Base-by-base conservation (phyloP, 2,329 filamentous ascomycete species). In the Sporothrix humicola region DNA sequence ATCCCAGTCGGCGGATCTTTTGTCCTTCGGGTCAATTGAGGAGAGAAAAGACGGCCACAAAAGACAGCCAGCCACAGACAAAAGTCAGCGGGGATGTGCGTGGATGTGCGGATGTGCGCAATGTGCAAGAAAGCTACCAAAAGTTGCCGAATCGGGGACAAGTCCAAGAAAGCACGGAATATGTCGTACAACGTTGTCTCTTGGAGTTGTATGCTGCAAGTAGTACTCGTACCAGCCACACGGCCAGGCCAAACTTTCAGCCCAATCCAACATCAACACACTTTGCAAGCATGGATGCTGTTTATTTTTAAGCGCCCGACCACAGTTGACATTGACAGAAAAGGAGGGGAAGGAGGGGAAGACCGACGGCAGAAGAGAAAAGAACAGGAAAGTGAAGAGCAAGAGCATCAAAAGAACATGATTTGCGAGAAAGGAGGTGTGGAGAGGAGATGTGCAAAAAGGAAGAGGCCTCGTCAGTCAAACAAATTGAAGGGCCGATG, bases 221-320 rank as follows among this genome's bases (percentile, higher is more conserved):
- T 52, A 52, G 48, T 52, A 17, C 15, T 52, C 15, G 15, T 52
- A n/a, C 48, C 52, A 56, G 52, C 52, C 20, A 56, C 52, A 56
- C 58, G n/a, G 20, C 13, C 48, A 61, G 26, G 3, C 26, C 15
- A 37, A 37, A 37, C 31, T 37, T 37, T 7, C 58, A 42, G 58
- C 26, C 23, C 58, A 8, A 15, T 15, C 15, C 13, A 26, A 42
- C 23, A 61, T 7, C 26, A 31, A 7, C n/a, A 61, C n/a, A 23
- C 12, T 7, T 10, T 3, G 10, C 20, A 26, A 66, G 42, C n/a
- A 15, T 42, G 42, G 13, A 37, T 26, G 20, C 20, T 56, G 7
- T 66, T 66, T 66, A 44, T 48, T 66, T 66, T 66, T 66, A 15
- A 20, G 42, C 42, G 59, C 59, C 37, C 31, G 58, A n/a, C 58